Percentiles rank a stretch among this genome's conserved stretches.
phyloP scores from a whole-genome alignment of 1,284 basidiomycete species.

The Tilletia caries region DNA sequence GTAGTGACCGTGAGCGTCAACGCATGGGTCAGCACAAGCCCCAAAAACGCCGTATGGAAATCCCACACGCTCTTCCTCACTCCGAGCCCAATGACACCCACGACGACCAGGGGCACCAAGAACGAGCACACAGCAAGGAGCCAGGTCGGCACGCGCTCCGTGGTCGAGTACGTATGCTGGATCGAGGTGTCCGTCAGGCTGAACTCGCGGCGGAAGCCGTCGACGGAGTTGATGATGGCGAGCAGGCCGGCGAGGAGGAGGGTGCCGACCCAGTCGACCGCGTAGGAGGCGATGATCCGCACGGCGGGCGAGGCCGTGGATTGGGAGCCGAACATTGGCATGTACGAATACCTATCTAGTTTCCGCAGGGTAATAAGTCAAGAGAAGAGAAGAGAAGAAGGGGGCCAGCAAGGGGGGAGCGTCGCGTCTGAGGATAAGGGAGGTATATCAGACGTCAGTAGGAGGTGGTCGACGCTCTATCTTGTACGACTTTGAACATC shows the following conservation, averaged over 20 bases:
- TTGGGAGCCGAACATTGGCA: background rate
- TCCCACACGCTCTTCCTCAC: conserved; percentile 82
- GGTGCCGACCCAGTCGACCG: conserved; percentile 48
- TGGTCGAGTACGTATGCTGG: conserved; percentile 67
- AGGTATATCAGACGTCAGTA: too few relatives aligned
- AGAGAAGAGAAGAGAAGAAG: background rate
- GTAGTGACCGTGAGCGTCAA: conserved; percentile 79
- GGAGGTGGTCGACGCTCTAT: too few relatives aligned
- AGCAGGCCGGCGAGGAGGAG: conserved; percentile 58
- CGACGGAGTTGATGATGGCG: conserved; percentile 66
- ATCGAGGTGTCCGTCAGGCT: conserved; percentile 42
- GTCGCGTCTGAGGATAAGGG: too few relatives aligned
- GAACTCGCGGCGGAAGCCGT: conserved; percentile 70
- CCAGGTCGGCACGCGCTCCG: conserved; percentile 78
- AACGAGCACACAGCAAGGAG: conserved; percentile 37
- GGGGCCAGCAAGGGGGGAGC: background rate
- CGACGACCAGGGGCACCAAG: conserved; percentile 62
- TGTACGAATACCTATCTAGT: background rate
- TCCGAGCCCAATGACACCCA: conserved; percentile 65
- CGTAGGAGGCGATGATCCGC: conserved; percentile 16
- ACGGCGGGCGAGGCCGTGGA: background rate
- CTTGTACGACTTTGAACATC: too few relatives aligned
- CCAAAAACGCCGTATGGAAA: conserved; percentile 74
- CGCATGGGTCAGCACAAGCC: conserved; percentile 69
- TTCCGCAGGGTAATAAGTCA: background rate